Evolutionary conservation across 805 yeast genomes (phyloP), one percentile per base, ranked within the genome.

Genomic region (Barnettozyma sucrosica): DNA sequence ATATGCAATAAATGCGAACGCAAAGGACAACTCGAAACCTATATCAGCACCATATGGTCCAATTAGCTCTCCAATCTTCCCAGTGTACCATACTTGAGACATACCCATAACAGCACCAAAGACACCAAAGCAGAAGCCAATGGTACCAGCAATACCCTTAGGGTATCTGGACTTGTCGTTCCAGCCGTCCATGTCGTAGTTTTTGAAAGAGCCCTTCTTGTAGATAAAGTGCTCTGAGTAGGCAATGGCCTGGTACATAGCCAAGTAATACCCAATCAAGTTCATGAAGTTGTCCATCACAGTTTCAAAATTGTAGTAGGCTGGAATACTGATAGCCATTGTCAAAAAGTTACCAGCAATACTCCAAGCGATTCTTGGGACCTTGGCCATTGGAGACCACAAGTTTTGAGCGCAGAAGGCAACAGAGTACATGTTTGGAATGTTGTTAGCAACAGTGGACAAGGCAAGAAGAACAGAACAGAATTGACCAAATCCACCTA

Each of bases 371-470:
- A 84, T 76, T 74, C 97, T 80, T 61, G 97, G 97, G 50, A 90
- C 71, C 61, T 72, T 77, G 38, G 80, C 73, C 61, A 89, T 77
- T 53, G 79, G 80, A 48, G 85, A 79, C 85, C 92, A 85, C 58
- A 85, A 70, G 39, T 93, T 80, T 70, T 90, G 97, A 32, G 89
- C 89, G 55, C 89, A 82, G 62, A 90, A 74, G 36, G 89, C 90
- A 59, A 89, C 79, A 23, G 97, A 87, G 74, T 90, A 90, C 85
- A 89, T 82, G 73, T 89, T 89, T 67, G 97, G 97, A 66, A 89
- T 80, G 71, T 89, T 89, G 75, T 88, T 89, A 55, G 96, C 83
- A 48, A 90, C 84, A 28, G 96, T 88, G 28, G 96, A 87, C 55
- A 90, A 69, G 16, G 95, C 88, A 54, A 90, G 71, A 18, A 90